Percentiles rank a stretch among this genome's conserved stretches.
These are phyloP conservation scores for Thelonectria discophora DNA, from an alignment of 2,329 filamentous ascomycete genomes.

Conservation along the genomic window DNA sequence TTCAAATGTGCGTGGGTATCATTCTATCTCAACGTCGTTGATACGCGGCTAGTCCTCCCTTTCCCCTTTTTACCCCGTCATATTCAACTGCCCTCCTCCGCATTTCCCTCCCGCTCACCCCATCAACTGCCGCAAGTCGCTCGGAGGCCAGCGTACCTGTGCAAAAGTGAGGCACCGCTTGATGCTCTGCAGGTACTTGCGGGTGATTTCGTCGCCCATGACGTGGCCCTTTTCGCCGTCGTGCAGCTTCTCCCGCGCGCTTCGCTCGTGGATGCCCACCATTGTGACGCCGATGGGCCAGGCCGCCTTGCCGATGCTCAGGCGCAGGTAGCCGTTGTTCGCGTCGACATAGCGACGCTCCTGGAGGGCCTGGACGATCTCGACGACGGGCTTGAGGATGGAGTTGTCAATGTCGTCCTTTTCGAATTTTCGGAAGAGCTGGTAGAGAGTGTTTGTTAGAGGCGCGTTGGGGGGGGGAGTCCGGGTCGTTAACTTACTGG, in stretches of 20 bases:
- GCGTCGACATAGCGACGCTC: slow-evolving; percentile 93
- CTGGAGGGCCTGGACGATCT: slow-evolving; percentile 92
- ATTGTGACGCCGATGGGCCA: slow-evolving; percentile 99
- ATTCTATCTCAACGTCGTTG: background rate
- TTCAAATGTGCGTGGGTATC: slow-evolving; percentile 1
- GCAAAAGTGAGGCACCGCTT: slow-evolving; percentile 97
- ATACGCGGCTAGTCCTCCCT: background rate
- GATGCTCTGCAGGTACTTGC: slow-evolving; percentile 97
- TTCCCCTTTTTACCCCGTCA: slow-evolving; percentile 3
- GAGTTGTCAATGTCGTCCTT: slow-evolving; percentile 80
- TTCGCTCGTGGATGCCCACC: slow-evolving; percentile 99
- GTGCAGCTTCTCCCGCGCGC: slow-evolving; percentile 93
- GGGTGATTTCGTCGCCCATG: slow-evolving; percentile 94
- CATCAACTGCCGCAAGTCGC: slow-evolving; percentile 94
- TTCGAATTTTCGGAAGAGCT: slow-evolving; percentile 89
- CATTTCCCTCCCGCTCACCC: slow-evolving; percentile 55
- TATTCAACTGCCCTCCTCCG: background rate
- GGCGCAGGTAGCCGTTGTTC: slow-evolving; percentile 90
- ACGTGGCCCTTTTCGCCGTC: slow-evolving; percentile 90
- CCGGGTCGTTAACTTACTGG: slow-evolving; percentile 60
- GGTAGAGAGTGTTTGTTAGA: slow-evolving; percentile 17
- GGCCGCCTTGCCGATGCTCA: slow-evolving; percentile 95
- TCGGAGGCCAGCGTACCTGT: slow-evolving; percentile 94
- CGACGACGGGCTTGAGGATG: slow-evolving; percentile 82
- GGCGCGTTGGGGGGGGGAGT: background rate